Evolutionary conservation across 2,329 filamentous ascomycete genomes (phyloP), one percentile per base, ranked within the genome.

Genomic region (Pseudogymnoascus sp.): DNA sequence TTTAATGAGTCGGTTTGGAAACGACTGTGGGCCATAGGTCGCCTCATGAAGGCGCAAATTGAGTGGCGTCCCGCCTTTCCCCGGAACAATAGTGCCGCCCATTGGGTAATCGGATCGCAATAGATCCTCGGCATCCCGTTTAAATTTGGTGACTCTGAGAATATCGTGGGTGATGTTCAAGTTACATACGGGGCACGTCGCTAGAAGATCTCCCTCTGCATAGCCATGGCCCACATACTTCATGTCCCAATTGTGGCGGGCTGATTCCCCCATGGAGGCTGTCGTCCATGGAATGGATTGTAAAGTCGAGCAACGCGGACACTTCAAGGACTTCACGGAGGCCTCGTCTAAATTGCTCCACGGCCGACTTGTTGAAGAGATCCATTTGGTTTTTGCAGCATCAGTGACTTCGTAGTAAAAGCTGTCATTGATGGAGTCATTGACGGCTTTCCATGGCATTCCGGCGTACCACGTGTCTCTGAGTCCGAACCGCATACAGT

Each of bases 41-140:
- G 42, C 36, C 5, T 66, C 62, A 66, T 36, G 69, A 69, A 7
- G 68, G 61, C 69, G 70, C 1, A 76, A 67, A 1, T 67, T 60
- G 31, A 77, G 71, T 0, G 85, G 83, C 14, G 77, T 73, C 0
- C 89, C 89, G 0, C 70, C 78, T 1, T 75, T 72, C 0, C 80
- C 71, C 7, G 84, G 78, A 6, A 91, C 77, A 4, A 91, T 72
- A 0, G 89, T 91, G 1, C 89, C 89, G 0, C 87, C 85, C 78
- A 93, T 84, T 0, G 88, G 85, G 1, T 75, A 70, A 12, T 78
- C 68, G 3, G 78, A 68, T 2, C 73, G 64, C 3, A 84, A 68
- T 0, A 90, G 76, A 0, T 70, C 69, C 23, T 78, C 71, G 5
- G 82, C 73, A 68, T 92, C 88, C 12, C 72, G 74, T 59, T 78